These are phyloP conservation scores for Barnettozyma hawaiiensis DNA, from an alignment of 1,139 yeast genomes.

Conservation along the genomic window DNA sequence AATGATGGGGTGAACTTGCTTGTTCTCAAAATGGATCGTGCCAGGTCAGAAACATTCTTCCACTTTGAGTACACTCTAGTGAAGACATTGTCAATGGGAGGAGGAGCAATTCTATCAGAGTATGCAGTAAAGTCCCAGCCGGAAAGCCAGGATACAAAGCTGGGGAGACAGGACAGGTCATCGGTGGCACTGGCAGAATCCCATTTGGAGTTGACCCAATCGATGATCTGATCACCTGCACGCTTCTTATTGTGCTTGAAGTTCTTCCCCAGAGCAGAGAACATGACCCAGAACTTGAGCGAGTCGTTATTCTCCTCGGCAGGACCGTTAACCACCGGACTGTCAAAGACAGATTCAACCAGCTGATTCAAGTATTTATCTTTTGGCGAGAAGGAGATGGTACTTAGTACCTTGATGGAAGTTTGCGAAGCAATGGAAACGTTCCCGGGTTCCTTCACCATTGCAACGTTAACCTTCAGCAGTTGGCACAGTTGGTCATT, in stretches of 20 bases:
- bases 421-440: conserved; percentile 31
- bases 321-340: conserved; percentile 60
- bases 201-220: conserved; percentile 50
- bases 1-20: not conserved
- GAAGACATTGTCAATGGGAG: conserved; percentile 9
- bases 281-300: conserved; percentile 47
- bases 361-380: conserved; percentile 41
- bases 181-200: conserved; percentile 17
- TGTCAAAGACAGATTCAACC: conserved; percentile 44
- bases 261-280: conserved; percentile 34
- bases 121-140: conserved; percentile 23
- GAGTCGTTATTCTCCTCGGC: conserved; percentile 39
- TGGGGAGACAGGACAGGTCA: conserved; percentile 27
- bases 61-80: conserved; percentile 11
- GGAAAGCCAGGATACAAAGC: conserved; percentile 41
- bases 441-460: conserved; percentile 33
- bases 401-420: conserved; percentile 24
- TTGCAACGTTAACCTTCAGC: conserved; percentile 42
- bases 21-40: conserved; percentile 10
- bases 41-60: conserved; percentile 2
- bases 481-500: conserved; percentile 23
- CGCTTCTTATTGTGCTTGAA: conserved; percentile 27
- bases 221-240: conserved; percentile 29
- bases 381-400: conserved; percentile 20
- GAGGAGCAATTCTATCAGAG: not conserved